phyloP scores from a whole-genome alignment of 495 filamentous ascomycete species.

The Penicillium turbatum region DNA sequence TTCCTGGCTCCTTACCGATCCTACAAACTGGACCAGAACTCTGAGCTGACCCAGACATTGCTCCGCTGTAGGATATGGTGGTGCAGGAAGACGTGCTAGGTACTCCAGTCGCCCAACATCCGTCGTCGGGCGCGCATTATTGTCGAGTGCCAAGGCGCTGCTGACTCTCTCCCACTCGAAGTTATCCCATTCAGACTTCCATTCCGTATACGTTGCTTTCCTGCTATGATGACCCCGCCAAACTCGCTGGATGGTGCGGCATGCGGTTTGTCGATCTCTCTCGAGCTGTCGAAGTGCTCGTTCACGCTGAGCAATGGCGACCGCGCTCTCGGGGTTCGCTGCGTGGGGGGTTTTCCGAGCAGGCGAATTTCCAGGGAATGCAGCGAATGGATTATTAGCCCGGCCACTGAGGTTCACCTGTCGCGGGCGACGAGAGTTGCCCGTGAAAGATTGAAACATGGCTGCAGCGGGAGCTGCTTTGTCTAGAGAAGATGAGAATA shows the following conservation, averaged over 20 bases:
- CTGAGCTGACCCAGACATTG: slow-evolving; percentile 46
- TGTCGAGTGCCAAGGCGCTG: slow-evolving; percentile 13
- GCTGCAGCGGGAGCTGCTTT: slow-evolving; percentile 14
- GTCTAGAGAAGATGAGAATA: background rate
- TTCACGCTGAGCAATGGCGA: slow-evolving; percentile 82
- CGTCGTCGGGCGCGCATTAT: slow-evolving; percentile 1
- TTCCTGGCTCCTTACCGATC: slow-evolving; percentile 27
- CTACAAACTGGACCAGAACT: slow-evolving; percentile 48
- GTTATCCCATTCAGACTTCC: slow-evolving; percentile 67
- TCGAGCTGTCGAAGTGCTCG: slow-evolving; percentile 76
- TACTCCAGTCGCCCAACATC: slow-evolving; percentile 11
- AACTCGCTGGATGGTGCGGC: slow-evolving; percentile 67
- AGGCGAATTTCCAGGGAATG: slow-evolving; percentile 35
- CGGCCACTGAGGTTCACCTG: slow-evolving; percentile 94
- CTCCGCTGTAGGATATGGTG: slow-evolving; percentile 46
- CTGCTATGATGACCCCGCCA: slow-evolving; percentile 78
- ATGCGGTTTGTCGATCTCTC: slow-evolving; percentile 70
- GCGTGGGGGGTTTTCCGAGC: slow-evolving; percentile 38
- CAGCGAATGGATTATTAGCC: slow-evolving; percentile 68
- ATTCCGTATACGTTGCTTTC: slow-evolving; percentile 49
- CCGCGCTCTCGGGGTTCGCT: slow-evolving; percentile 64
- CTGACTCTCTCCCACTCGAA: slow-evolving; percentile 27
- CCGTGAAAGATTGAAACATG: slow-evolving; percentile 92
- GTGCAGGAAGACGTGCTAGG: slow-evolving; percentile 18
- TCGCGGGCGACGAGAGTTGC: slow-evolving; percentile 75